A percentile compares a stretch with the other conserved stretches of the same genome.
phyloP scores from a whole-genome alignment of 139 green algal genomes.

The Protoeuglena noctilucae region DNA sequence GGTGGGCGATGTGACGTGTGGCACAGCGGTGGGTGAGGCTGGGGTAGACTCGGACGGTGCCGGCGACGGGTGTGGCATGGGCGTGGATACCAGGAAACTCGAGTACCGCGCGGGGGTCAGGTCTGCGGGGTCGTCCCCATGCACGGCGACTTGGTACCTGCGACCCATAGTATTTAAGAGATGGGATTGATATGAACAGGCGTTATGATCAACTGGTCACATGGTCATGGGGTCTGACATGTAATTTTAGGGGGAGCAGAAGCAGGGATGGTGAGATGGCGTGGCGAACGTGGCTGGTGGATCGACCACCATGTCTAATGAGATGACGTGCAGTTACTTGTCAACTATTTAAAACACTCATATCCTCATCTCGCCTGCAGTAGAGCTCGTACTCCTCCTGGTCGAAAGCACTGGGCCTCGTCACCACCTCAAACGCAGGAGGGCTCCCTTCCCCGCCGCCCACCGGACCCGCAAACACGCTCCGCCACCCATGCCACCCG shows the following conservation, averaged over 20 bases:
- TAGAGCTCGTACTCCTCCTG: conserved; percentile 28
- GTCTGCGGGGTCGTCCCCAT: conserved; percentile 9
- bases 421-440: not conserved
- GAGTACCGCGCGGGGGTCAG: conserved; percentile 2
- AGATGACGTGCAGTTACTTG: conserved; percentile 6
- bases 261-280: not conserved
- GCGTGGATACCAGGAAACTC: conserved; percentile 19
- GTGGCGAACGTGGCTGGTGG: not conserved
- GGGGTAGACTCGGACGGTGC: not conserved
- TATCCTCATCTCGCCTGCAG: too few species aligned
- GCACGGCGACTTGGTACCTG: conserved; percentile 11
- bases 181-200: not conserved
- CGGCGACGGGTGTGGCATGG: conserved; percentile 7
- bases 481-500: not conserved
- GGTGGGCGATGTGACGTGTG: too few species aligned
- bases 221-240: not conserved
- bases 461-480: not conserved
- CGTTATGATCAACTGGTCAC: not conserved
- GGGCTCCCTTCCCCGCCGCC: not conserved
- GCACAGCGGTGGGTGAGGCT: not conserved
- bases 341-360: too few species aligned
- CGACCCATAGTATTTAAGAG: too few species aligned
- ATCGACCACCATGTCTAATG: not conserved
- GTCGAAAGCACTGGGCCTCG: conserved; percentile 11
- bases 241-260: not conserved